Evolutionary conservation across 2,329 filamentous ascomycete genomes (phyloP), one percentile per base, ranked within the genome.

Genomic region (Metarhizium brunneum): DNA sequence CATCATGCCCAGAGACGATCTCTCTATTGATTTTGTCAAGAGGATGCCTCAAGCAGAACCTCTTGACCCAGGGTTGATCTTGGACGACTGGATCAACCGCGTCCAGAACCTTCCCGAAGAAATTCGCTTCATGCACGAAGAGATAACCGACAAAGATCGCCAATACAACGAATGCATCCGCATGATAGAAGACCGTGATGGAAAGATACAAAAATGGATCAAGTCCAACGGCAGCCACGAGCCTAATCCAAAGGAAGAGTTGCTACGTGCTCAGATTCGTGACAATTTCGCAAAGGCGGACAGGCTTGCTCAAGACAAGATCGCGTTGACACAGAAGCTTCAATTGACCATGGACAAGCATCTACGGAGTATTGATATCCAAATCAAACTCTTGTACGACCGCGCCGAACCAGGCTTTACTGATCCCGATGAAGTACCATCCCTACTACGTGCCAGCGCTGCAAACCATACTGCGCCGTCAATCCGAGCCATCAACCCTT

Each of bases 71-170:
- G 79, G 86, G 55, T 76, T 86, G 60, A 84, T 91, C 65, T 81
- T 92, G 63, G 88, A 92, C 69, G 87, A 91, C 69, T 92, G 87
- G 77, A 83, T 86, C 67, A 83, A 86, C 68, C 79, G 75, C 71
- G 86, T 87, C 20, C 84, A 87, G 64, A 94, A 94, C 65, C 78
- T 92, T 32, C 88, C 88, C 59, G 87, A 89, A 60, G 89, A 94
- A 71, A 85, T 94, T 57, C 85, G 86, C 20, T 91, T 92, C 73
- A 79, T 92, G 59, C 86, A 92, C 65, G 88, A 92, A 66, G 89
- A 94, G 71, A 88, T 92, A 60, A 78, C 84, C 65, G 86, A 88
- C 67, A 92, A 92, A 69, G 89, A 95, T 68, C 79, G 82, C 52
- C 78, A 84, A 60, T 87, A 89, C 62, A 76, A 82, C 65, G 84